Evolutionary conservation across 352 stramenopile species (phyloP).

Genomic region (Phytophthora crassamura): DNA sequence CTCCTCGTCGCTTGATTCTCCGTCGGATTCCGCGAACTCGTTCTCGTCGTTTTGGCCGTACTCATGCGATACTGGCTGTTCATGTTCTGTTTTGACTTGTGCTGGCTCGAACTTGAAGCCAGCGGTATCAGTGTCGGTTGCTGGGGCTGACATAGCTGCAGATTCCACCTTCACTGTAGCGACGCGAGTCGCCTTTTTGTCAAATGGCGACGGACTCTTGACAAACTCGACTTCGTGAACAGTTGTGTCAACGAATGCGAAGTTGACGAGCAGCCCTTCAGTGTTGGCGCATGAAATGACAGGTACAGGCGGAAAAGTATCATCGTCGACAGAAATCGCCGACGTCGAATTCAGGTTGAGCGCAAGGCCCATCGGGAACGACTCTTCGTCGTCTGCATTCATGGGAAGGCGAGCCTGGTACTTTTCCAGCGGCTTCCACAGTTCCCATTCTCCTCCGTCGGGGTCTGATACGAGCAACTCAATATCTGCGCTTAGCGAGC

Average conservation of each 20-base stretch:
- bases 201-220: constrained; percentile 34
- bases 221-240: constrained; percentile 62
- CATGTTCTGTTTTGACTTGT: constrained; percentile 5
- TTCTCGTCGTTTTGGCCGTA: constrained; percentile 78
- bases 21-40: constrained; percentile 55
- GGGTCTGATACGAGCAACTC: constrained; percentile 76
- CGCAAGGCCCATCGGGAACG: constrained; percentile 61
- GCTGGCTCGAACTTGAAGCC: not conserved
- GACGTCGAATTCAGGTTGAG: constrained; percentile 67
- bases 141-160: not conserved
- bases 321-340: constrained; percentile 59
- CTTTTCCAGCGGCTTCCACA: constrained; percentile 81
- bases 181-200: constrained; percentile 19
- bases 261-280: constrained; percentile 69
- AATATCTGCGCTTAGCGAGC: constrained; percentile 80
- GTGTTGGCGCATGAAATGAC: constrained; percentile 67
- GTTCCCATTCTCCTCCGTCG: constrained; percentile 61
- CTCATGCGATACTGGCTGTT: constrained; percentile 20
- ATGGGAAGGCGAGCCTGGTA: constrained; percentile 80
- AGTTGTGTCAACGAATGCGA: constrained; percentile 72
- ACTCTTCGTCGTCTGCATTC: constrained; percentile 73
- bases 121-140: not conserved
- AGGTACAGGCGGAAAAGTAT: constrained; percentile 50
- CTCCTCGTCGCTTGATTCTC: constrained; percentile 68
- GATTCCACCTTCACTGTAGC: constrained; percentile 3